phyloP scores from a whole-genome alignment of 495 filamentous ascomycete genomes.

The Parmelia sp. region DNA sequence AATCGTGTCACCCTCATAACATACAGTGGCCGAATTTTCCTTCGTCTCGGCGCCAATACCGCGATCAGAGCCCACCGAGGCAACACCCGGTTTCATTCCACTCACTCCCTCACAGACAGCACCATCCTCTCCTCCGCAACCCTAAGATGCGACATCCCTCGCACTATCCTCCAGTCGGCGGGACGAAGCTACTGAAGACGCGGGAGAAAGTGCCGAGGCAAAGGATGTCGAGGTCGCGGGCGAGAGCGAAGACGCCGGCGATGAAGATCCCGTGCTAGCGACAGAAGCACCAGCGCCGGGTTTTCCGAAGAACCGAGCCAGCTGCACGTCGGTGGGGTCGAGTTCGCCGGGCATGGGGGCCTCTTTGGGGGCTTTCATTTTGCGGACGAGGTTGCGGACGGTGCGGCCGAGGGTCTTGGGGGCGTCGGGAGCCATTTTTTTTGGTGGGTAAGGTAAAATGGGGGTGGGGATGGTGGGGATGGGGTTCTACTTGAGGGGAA shows the following conservation, averaged over 20 bases:
- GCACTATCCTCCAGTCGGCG: no score
- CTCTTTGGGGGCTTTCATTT: background rate
- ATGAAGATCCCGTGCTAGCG: background rate
- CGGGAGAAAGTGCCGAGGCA: no score
- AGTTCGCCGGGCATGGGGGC: background rate
- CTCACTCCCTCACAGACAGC: background rate
- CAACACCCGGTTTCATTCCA: no score
- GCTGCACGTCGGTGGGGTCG: background rate
- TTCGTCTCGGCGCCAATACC: no score
- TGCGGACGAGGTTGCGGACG: background rate
- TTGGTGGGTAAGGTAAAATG: background rate
- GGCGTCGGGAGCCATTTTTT: background rate
- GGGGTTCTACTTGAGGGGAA: no score
- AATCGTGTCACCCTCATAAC: no score
- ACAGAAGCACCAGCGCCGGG: background rate
- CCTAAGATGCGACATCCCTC: no score
- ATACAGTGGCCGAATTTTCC: no score
- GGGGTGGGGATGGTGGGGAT: no score
- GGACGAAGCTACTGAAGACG: no score
- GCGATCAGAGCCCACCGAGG: no score
- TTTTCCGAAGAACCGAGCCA: background rate
- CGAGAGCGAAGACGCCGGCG: background rate
- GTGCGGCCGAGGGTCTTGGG: background rate
- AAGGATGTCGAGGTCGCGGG: background rate
- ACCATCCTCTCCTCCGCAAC: no score